Conservation (phyloP, 2,329 filamentous ascomycete genomes). For the Aspergillus hortae region DNA sequence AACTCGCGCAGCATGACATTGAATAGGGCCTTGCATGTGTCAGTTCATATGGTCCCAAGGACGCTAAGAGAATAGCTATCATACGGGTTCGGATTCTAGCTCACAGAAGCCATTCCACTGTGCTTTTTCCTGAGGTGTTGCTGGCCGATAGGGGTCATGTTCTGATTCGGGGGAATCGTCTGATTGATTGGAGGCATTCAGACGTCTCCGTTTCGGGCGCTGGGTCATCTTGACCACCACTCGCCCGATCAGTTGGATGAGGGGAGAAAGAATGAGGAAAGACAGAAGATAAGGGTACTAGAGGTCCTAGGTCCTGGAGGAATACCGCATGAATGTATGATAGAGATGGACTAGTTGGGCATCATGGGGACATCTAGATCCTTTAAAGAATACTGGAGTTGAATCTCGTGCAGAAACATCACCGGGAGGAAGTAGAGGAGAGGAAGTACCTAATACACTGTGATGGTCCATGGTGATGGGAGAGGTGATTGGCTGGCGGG, state of each 20-base stretch:
- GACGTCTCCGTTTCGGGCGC: conserved; percentile 26
- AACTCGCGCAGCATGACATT: conserved; percentile 78
- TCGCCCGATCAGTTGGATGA: background rate
- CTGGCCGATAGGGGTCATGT: conserved; percentile 23
- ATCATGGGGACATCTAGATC: too few relatives aligned
- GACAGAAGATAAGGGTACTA: too few relatives aligned
- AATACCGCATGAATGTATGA: too few relatives aligned
- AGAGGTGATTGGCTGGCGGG: background rate
- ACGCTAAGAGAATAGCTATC: background rate
- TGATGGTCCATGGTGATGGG: background rate
- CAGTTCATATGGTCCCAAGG: background rate
- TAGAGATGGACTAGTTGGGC: too few relatives aligned
- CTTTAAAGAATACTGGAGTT: too few relatives aligned
- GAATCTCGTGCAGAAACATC: too few relatives aligned
- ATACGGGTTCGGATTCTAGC: conserved; percentile 82
- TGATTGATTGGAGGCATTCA: conserved; percentile 11
- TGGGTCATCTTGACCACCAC: conserved; percentile 22
- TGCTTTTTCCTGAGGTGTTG: conserved; percentile 36
- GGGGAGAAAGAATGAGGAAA: too few relatives aligned
- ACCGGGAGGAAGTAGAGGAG: too few relatives aligned
- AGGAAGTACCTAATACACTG: too few relatives aligned
- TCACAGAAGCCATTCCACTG: conserved; percentile 56
- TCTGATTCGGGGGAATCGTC: background rate
- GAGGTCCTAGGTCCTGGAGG: too few relatives aligned
- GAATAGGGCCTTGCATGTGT: conserved; percentile 65